phyloP scores from a whole-genome alignment of 257 asterid genomes.

The Rubia yunnanensis region DNA sequence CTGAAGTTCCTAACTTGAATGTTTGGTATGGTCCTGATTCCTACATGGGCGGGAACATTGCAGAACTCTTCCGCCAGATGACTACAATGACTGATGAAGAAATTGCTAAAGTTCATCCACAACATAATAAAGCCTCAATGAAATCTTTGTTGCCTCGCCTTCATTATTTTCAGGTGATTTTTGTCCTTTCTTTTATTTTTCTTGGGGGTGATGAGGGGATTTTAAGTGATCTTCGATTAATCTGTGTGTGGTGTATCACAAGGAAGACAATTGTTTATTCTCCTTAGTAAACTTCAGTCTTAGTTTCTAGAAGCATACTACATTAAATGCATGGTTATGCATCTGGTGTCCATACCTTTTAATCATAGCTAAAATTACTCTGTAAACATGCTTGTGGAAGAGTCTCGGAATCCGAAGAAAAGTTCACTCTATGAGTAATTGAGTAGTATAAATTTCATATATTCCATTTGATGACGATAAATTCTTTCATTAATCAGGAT shows the following conservation, averaged over 20 bases:
- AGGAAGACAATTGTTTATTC: not conserved
- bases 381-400: not conserved
- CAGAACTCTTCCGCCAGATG: slow-evolving; percentile 84
- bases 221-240: not conserved
- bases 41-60: slow-evolving; percentile 94
- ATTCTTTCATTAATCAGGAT: slow-evolving; percentile 38
- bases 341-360: not conserved
- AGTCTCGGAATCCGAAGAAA: not conserved
- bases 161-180: slow-evolving; percentile 78
- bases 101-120: slow-evolving; percentile 72
- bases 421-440: not conserved
- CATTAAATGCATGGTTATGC: not conserved
- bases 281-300: not conserved
- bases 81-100: slow-evolving; percentile 83
- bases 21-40: slow-evolving; percentile 96
- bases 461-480: not conserved
- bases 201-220: not conserved
- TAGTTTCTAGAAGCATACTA: not conserved
- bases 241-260: not conserved
- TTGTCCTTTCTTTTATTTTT: not conserved
- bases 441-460: not conserved
- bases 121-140: slow-evolving; percentile 52
- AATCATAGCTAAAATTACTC: not conserved
- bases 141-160: slow-evolving; percentile 83
- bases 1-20: slow-evolving; percentile 62